Base-by-base conservation (phyloP, 2,329 filamentous ascomycete species). In the Cytospora piceae region DNA sequence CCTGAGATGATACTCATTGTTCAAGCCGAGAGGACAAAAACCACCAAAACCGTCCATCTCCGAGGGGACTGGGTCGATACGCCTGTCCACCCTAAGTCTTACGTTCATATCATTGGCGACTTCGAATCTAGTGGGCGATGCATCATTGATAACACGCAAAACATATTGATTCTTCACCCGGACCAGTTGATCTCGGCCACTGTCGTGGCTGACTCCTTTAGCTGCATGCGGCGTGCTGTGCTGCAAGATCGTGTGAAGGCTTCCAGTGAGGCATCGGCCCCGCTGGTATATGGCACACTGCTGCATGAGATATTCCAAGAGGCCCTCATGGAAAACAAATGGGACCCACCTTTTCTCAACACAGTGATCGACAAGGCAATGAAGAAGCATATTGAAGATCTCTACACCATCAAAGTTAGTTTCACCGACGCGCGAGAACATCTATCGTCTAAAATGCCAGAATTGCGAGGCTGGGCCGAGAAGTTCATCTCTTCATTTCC, bases 221-320 rank as follows among this genome's bases (percentile, higher is more conserved):
- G 89, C 29, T 99, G 95, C 74, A 89, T 91, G 74, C 90, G 95
- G 22, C 90, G 94, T 69, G 93, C 95, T 34, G 94, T 98, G 1
- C 85, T 99, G 31, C 94, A 98, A 76, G 94, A 99, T 75, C 90
- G 95, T 37, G 90, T 99, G 72, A 98, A 98, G 77, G 92, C 93
- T 11, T 94, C 93, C 0, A 90, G 89, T 72, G 91, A 93, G 70
- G 85, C 92, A 2, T 92, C 88, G 54, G 86, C 91, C 39, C 87
- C 94, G 0, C 88, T 97, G 71, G 88, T 98, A 0, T 98, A 98
- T 74, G 95, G 95, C 57, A 95, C 92, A 46, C 90, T 99, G 65
- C 85, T 99, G 17, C 95, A 99, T 75, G 94, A 98, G 74, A 88
- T 98, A 27, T 98, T 99, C 71, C 95, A 99, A 75, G 90, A 94